Conservation (phyloP, 2,329 filamentous ascomycete species). For the Diaporthe helianthi region DNA sequence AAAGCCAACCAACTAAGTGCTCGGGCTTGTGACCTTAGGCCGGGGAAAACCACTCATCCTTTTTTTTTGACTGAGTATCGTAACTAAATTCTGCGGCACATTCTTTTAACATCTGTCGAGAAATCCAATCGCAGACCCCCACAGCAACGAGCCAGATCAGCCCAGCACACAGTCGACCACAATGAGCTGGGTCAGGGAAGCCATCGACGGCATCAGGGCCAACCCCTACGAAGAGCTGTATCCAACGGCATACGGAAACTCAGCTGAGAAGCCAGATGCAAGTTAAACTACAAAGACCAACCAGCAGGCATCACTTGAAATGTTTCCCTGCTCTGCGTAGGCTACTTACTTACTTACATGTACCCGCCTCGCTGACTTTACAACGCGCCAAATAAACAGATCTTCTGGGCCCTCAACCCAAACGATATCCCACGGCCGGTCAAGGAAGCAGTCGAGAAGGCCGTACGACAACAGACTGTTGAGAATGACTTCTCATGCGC, state of each 20-base stretch:
- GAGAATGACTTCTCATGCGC: neutral
- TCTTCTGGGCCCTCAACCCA: slow-evolving; percentile 25
- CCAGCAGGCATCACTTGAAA: too few relatives aligned
- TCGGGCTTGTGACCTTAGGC: neutral
- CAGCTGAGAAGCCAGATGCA: slow-evolving; percentile 5
- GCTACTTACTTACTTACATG: too few relatives aligned
- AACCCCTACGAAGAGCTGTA: slow-evolving; percentile 16
- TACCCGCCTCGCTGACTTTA: neutral
- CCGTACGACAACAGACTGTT: neutral
- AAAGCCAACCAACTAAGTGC: neutral
- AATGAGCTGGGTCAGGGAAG: slow-evolving; percentile 27
- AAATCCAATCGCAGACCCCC: too few relatives aligned
- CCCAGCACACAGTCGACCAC: accelerated
- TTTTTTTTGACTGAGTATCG: too few relatives aligned
- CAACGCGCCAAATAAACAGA: neutral
- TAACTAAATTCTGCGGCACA: too few relatives aligned
- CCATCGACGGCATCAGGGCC: neutral
- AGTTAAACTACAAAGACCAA: neutral
- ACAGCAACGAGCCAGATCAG: neutral
- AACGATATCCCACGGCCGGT: neutral
- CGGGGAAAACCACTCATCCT: too few relatives aligned
- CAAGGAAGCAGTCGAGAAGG: neutral
- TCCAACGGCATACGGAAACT: slow-evolving; percentile 14
- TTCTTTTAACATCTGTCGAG: too few relatives aligned
- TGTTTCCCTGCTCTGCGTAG: too few relatives aligned